These are phyloP conservation scores for Saussurea involucrata DNA, from an alignment of 129 eudicot species.

Conservation along the genomic window DNA sequence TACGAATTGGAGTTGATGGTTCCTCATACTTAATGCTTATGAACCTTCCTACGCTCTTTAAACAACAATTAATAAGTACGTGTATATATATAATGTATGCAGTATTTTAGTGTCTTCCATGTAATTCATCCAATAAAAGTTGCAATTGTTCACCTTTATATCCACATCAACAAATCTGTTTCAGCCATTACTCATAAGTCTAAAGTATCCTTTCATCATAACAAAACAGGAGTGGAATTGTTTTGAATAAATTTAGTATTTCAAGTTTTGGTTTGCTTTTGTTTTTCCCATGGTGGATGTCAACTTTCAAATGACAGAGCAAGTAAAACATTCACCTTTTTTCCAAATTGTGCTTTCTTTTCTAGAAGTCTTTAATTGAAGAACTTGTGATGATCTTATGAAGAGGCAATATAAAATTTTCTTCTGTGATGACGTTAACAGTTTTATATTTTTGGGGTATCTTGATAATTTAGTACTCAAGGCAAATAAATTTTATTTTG, in stretches of 20 bases:
- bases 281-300: not conserved
- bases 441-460: not conserved
- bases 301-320: not conserved
- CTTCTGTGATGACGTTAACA: not conserved
- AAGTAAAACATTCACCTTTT: not conserved
- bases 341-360: not conserved
- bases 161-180: not conserved
- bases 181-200: not conserved
- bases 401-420: not conserved
- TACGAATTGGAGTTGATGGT: not conserved
- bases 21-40: not conserved
- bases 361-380: not conserved
- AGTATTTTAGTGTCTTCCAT: not conserved
- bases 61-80: not conserved
- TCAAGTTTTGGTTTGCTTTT: not conserved
- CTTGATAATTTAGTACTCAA: not conserved
- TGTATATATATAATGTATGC: not conserved
- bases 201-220: not conserved
- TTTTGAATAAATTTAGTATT: not conserved
- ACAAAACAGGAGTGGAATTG: not conserved
- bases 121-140: not conserved
- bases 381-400: not conserved
- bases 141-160: not conserved
- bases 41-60: not conserved
- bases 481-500: slow-evolving; percentile 14